Conservation (phyloP, 352 stramenopile genomes). For the Pythium plurisporium region DNA sequence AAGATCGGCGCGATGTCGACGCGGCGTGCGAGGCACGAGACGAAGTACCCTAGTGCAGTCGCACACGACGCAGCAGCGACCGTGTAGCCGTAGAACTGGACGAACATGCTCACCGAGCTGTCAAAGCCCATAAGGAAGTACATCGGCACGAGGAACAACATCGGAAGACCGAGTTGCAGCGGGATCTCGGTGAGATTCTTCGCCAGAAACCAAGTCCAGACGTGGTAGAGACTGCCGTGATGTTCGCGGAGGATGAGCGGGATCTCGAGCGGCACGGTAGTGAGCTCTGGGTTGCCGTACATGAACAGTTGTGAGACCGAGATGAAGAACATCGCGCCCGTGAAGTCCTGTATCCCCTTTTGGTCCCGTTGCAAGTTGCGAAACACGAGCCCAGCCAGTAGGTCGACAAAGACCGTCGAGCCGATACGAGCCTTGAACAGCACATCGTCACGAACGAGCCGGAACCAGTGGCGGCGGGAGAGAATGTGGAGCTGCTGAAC, state of each 20-base stretch:
- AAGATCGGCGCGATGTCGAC: constrained; percentile 33
- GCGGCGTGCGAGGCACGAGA: constrained; percentile 26
- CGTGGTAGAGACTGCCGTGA: constrained; percentile 28
- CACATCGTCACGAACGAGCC: constrained; percentile 24
- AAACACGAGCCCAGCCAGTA: constrained; percentile 31
- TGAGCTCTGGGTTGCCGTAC: constrained; percentile 29
- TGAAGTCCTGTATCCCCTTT: constrained; percentile 29
- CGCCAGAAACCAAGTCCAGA: constrained; percentile 28
- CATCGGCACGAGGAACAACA: constrained; percentile 29
- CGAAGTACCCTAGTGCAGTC: constrained; percentile 28
- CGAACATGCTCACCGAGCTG: constrained; percentile 20
- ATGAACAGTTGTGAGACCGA: constrained; percentile 46
- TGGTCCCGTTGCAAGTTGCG: constrained; percentile 24
- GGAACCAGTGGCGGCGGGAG: constrained; percentile 17
- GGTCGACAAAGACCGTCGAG: constrained; percentile 24
- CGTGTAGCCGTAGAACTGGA: constrained; percentile 27
- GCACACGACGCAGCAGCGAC: constrained; percentile 18
- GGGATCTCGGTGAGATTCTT: constrained; percentile 36
- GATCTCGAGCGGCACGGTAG: constrained; percentile 28
- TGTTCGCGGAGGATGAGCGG: constrained; percentile 32
- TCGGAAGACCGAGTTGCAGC: constrained; percentile 21
- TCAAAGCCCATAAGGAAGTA: constrained; percentile 42
- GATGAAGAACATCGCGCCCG: constrained; percentile 43
- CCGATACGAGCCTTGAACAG: constrained; percentile 25
- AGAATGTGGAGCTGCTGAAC: not conserved